These are phyloP conservation scores for Acanthamoeba royreba DNA, from an alignment of 208 protist genomes.

Conservation along the genomic window DNA sequence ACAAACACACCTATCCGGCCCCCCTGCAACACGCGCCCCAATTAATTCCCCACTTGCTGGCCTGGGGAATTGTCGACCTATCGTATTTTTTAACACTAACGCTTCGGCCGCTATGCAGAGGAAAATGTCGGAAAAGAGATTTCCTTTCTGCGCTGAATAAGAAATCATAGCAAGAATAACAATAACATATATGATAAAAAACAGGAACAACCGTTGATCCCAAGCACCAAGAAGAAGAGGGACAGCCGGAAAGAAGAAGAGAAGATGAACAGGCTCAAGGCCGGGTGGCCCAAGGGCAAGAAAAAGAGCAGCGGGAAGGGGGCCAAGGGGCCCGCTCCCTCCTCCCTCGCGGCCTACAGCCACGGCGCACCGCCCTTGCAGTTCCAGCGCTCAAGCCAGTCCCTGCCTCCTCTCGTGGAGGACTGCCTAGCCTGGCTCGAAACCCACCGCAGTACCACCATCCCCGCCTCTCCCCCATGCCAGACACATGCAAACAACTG, in stretches of 20 bases:
- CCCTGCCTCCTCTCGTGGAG: not conserved
- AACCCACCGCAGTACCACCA: not conserved
- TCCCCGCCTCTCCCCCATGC: not conserved
- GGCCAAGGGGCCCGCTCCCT: not conserved
- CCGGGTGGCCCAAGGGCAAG: not conserved
- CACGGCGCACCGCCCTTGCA: not conserved
- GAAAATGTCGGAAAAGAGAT: no score
- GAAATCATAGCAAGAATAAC: not conserved
- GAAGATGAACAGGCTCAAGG: not conserved
- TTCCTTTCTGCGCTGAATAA: no score
- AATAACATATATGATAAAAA: not conserved
- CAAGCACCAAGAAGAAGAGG: not conserved
- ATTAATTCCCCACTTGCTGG: no score
- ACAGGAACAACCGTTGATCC: not conserved
- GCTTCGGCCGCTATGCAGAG: no score
- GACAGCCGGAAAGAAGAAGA: not conserved
- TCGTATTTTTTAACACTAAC: no score
- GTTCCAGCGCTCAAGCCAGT: not conserved
- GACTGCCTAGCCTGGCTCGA: not conserved
- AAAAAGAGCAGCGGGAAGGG: not conserved
- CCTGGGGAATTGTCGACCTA: no score
- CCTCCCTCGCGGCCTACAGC: not conserved
- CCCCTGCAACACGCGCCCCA: no score
- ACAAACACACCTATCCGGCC: no score
- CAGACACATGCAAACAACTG: not conserved